Evolutionary conservation across 2,329 filamentous ascomycete species (phyloP).

Genomic region (Trichoderma aggressivum): DNA sequence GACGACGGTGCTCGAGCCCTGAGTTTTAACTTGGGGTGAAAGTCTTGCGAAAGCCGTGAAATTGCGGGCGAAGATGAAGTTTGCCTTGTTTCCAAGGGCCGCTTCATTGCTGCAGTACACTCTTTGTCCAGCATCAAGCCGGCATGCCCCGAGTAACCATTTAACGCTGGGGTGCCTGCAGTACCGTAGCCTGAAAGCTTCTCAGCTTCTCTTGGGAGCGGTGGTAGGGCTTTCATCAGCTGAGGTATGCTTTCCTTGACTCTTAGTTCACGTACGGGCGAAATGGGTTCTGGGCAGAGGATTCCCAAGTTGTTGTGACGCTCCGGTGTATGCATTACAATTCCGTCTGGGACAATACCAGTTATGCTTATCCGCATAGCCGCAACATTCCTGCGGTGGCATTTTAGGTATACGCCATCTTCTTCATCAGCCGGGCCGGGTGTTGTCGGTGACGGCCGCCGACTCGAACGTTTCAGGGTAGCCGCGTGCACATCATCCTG

Average conservation of each 20-base stretch:
- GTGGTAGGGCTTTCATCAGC: slow-evolving; percentile 52
- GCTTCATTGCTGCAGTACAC: neutral
- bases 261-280: slow-evolving; percentile 42
- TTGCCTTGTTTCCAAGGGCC: neutral
- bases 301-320: slow-evolving; percentile 30
- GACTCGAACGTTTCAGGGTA: neutral
- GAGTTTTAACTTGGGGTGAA: slow-evolving; percentile 29
- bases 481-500: neutral
- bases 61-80: neutral
- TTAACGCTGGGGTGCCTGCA: neutral
- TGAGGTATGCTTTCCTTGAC: slow-evolving; percentile 49
- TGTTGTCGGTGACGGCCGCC: slow-evolving; percentile 9
- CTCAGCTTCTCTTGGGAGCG: slow-evolving; percentile 37
- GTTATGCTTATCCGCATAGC: slow-evolving; percentile 24
- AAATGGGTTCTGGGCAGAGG: slow-evolving; percentile 48
- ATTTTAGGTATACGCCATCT: slow-evolving; percentile 12
- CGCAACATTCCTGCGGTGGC: slow-evolving; percentile 30
- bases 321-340: slow-evolving; percentile 1
- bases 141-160: neutral
- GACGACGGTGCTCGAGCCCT: slow-evolving; percentile 26
- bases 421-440: neutral
- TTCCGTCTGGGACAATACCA: slow-evolving; percentile 14
- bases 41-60: slow-evolving; percentile 10
- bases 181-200: slow-evolving; percentile 1
- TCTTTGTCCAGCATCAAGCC: neutral